Conservation (phyloP, 2,329 filamentous ascomycete genomes). For the Thelonectria discophora region DNA sequence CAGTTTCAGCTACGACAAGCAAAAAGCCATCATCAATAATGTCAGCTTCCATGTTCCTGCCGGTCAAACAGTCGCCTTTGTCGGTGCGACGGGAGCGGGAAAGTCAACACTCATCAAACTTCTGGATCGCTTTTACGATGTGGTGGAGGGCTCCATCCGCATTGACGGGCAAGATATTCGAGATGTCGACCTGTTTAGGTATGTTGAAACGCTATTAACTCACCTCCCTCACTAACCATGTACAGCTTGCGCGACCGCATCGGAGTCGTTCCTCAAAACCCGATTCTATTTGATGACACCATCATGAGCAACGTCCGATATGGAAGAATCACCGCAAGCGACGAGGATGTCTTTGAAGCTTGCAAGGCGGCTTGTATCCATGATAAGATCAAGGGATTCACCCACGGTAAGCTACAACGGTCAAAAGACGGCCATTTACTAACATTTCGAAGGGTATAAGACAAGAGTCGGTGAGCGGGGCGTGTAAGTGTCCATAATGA, state of each 20-base stretch:
- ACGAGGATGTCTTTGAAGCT: conserved; percentile 64
- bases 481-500: conserved; percentile 48
- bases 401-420: conserved; percentile 52
- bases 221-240: conserved; percentile 32
- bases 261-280: conserved; percentile 65
- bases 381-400: conserved; percentile 65
- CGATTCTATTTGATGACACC: conserved; percentile 66
- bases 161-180: conserved; percentile 67
- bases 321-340: conserved; percentile 61
- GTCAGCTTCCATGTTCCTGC: conserved; percentile 60
- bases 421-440: conserved; percentile 7
- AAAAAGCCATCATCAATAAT: conserved; percentile 65
- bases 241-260: conserved; percentile 61
- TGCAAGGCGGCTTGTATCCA: conserved; percentile 66
- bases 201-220: conserved; percentile 3
- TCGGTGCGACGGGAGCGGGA: conserved; percentile 67
- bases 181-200: conserved; percentile 61
- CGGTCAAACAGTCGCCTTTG: conserved; percentile 66
- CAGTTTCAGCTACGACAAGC: conserved; percentile 67
- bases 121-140: conserved; percentile 68
- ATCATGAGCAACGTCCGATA: conserved; percentile 69
- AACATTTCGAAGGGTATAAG: conserved; percentile 52
- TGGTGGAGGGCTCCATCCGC: conserved; percentile 59
- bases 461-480: conserved; percentile 62
- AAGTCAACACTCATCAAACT: conserved; percentile 68